These are phyloP conservation scores for Larix kaempferi DNA, from an alignment of 75 land plant species.

Conservation along the genomic window DNA sequence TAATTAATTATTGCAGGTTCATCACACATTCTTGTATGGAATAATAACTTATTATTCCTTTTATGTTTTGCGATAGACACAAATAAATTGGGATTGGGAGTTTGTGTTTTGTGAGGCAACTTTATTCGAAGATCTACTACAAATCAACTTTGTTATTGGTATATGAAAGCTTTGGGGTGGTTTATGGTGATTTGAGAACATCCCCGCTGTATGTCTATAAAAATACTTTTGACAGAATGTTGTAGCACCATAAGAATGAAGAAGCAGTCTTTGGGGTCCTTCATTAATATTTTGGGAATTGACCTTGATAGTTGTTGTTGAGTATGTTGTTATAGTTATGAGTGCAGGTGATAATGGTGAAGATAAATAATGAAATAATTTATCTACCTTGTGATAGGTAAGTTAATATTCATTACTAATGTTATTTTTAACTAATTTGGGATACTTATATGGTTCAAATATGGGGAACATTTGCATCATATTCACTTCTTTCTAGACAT, in stretches of 20 bases:
- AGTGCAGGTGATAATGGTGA: constrained; percentile 87
- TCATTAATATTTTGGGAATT: constrained; percentile 81
- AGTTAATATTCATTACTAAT: constrained; percentile 4
- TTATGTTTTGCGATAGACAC: no score
- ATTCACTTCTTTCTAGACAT: constrained; percentile 76
- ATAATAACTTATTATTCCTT: no score
- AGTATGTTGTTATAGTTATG: constrained; percentile 67
- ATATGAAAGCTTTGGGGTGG: constrained; percentile 96
- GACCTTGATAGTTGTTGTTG: constrained; percentile 63
- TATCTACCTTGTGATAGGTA: not conserved
- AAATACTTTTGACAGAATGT: constrained; percentile 65
- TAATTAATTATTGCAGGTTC: no score
- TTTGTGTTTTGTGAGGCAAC: constrained; percentile 17
- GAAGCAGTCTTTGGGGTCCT: constrained; percentile 70
- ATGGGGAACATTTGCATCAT: constrained; percentile 86
- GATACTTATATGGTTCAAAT: constrained; percentile 2
- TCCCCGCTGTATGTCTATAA: constrained; percentile 92
- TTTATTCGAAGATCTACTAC: constrained; percentile 37
- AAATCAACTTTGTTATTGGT: constrained; percentile 48
- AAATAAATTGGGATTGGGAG: no score
- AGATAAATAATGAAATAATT: constrained; percentile 32
- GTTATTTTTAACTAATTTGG: not conserved
- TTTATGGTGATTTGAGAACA: constrained; percentile 87
- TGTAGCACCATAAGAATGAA: constrained; percentile 45
- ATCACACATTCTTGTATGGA: no score